Base-by-base conservation (phyloP, 306 rosid species). In the Fagus sylvatica region DNA sequence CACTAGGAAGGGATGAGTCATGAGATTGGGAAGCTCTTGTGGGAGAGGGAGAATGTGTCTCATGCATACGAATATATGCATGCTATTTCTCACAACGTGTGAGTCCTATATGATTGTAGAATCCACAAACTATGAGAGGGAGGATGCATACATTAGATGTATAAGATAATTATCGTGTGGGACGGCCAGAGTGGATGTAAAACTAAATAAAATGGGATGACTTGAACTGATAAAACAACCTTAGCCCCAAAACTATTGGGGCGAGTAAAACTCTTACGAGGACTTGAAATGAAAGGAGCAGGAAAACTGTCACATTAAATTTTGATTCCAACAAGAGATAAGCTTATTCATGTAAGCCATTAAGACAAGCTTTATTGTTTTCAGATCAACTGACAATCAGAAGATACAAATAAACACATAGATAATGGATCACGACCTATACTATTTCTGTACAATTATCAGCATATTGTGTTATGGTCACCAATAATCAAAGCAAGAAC, bases 401-500 rank as follows among this genome's bases (percentile, higher is more conserved):
- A 62, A 62, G 69, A n/a, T 62, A 62, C 28, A 34, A 64, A 32
- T 12, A 60, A 39, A 60, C 22, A 7, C 37, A 40, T 3, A 64
- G 69, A 19, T 15, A 36, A 64, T 15, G 43, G 37, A 62, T 62
- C 51, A 62, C 13, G 1, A 62, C 42, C 53, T 51, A 10, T 6
- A 17, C 43, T 46, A 51, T 65, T 15, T n/a, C 33, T 51, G 15
- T 72, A 28, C 69, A 56, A 57, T 32, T 41, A 42, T 11, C 39
- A 57, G 69, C 32, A n/a, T 16, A 10, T 51, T 39, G 9, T 1
- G 42, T n/a, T 15, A 41, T 32, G 16, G 67, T 92, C 88, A 92
- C 96, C 97, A 92, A 69, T 80, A 81, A 69, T 90, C 93, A 41
- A 86, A 89, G 70, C 97, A 92, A 69, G 97, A 90, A 82, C 97